These are phyloP conservation scores for Solanum appendiculatum DNA, from an alignment of 257 asterid genomes.

Conservation along the genomic window DNA sequence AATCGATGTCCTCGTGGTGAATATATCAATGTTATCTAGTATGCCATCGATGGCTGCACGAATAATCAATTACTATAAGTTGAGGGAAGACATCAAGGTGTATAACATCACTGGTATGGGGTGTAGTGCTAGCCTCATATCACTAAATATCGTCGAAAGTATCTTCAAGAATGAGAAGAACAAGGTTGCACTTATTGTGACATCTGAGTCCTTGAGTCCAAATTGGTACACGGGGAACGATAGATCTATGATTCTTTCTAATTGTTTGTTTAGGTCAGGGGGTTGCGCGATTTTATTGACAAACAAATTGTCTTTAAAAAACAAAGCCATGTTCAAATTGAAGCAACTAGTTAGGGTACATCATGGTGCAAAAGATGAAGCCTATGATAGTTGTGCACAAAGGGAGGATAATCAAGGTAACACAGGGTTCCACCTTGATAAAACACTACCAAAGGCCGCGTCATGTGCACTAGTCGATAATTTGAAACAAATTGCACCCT, in stretches of 20 bases:
- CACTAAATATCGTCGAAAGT: conserved; percentile 42
- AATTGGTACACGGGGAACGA: conserved; percentile 80
- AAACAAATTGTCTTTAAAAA: conserved; percentile 23
- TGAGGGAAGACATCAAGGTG: conserved; percentile 61
- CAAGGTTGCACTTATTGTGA: conserved; percentile 41
- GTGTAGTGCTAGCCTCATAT: conserved; percentile 74
- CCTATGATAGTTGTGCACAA: conserved; percentile 59
- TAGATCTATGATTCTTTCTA: conserved; percentile 78
- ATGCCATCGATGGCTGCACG: conserved; percentile 52
- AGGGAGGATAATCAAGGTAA: conserved; percentile 54
- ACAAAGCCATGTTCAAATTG: conserved; percentile 47
- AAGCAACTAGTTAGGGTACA: conserved; percentile 60
- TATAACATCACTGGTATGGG: conserved; percentile 89
- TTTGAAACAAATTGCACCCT: conserved; percentile 53
- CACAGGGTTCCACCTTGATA: conserved; percentile 62
- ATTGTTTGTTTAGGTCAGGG: conserved; percentile 73
- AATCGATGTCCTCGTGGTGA: conserved; percentile 70
- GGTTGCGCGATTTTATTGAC: conserved; percentile 70
- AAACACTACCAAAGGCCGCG: conserved; percentile 67
- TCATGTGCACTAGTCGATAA: conserved; percentile 74
- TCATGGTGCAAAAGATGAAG: conserved; percentile 62
- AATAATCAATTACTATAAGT: conserved; percentile 41
- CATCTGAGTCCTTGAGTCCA: conserved; percentile 66
- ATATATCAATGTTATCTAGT: conserved; percentile 61
- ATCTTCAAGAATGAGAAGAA: conserved; percentile 30